phyloP scores from a whole-genome alignment of 352 stramenopile species.

The Phytopythium boreale region DNA sequence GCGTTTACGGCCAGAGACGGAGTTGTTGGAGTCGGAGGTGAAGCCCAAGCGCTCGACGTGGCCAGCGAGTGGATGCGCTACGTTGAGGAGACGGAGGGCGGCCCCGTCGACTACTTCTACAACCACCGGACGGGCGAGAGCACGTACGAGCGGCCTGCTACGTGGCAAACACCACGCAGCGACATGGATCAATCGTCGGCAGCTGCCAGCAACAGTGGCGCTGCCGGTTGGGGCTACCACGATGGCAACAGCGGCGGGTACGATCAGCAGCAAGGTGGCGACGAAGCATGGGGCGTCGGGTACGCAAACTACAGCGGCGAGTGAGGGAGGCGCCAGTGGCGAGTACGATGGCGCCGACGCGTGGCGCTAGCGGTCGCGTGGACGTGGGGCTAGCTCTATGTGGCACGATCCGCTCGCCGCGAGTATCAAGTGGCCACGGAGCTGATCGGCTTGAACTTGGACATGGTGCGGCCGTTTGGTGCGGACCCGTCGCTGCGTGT shows the following conservation, averaged over 20 bases:
- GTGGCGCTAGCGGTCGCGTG: too few relatives aligned
- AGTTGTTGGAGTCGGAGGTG: background rate
- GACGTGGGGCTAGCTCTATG: too few relatives aligned
- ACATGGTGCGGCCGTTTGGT: too few relatives aligned
- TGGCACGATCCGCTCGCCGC: too few relatives aligned
- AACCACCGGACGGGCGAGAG: slow-evolving; percentile 7
- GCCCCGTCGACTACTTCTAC: slow-evolving; percentile 5
- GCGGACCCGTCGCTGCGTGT: background rate
- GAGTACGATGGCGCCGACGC: too few relatives aligned
- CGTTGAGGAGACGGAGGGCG: background rate
- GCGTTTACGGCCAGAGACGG: background rate
- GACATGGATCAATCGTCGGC: background rate
- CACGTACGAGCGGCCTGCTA: background rate
- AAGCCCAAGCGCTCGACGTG: background rate
- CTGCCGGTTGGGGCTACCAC: background rate
- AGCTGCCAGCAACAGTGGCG: too few relatives aligned
- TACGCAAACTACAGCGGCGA: too few relatives aligned
- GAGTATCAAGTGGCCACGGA: too few relatives aligned
- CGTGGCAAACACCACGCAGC: background rate
- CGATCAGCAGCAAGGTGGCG: too few relatives aligned
- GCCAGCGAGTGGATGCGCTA: background rate
- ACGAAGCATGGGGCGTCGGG: too few relatives aligned
- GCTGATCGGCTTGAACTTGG: too few relatives aligned
- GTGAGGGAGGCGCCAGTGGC: too few relatives aligned
- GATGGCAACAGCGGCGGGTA: background rate